Base-by-base conservation (phyloP, 2,329 filamentous ascomycete genomes). In the Sphaerulina musiva region DNA sequence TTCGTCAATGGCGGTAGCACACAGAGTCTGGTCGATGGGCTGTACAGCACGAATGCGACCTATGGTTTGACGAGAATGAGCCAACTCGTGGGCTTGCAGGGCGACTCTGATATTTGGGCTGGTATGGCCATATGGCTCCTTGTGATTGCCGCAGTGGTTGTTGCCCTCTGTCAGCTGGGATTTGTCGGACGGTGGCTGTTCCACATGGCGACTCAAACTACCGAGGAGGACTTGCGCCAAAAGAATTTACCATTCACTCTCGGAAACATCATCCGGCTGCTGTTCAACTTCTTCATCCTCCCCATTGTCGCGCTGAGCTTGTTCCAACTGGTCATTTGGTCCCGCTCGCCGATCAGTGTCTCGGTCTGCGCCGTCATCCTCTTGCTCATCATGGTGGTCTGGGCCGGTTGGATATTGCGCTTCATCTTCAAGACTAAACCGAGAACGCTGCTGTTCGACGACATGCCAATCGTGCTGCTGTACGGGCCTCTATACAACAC, bases 401-500 rank as follows among this genome's bases (percentile, higher is more conserved):
- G 91, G 68, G 83, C 86, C 1, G 77, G 76, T 29, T 95, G 90
- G 84, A 81, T 95, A 26, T 81, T 95, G 46, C 83, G 82, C 66
- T 77, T 95, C 48, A 92, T 97, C 64, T 83, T 86, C 53, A 82
- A 78, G 23, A 93, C 89, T 0, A 84, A 87, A 59, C 91, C 91
- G 5, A 85, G 90, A 57, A 87, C 89, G 1, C 86, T 89, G 61
- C 78, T 98, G 8, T 98, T 96, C 69, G 93, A 98, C 71, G 90
- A 97, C 66, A 78, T 98, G 46, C 84, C 89, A 6, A 96, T 89
- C 0, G 84, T 97, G 7, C 78, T 98, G 2, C 79, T 89, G 1
- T 97, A 95, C 64, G 93, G 93, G 0, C 89, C 93, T 4, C 76
- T 98, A 6, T 98, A 98, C 68, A 98, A 98, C 72, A 98, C 93